Conservation (phyloP, 2,329 filamentous ascomycete genomes). For the Diaporthe eres region DNA sequence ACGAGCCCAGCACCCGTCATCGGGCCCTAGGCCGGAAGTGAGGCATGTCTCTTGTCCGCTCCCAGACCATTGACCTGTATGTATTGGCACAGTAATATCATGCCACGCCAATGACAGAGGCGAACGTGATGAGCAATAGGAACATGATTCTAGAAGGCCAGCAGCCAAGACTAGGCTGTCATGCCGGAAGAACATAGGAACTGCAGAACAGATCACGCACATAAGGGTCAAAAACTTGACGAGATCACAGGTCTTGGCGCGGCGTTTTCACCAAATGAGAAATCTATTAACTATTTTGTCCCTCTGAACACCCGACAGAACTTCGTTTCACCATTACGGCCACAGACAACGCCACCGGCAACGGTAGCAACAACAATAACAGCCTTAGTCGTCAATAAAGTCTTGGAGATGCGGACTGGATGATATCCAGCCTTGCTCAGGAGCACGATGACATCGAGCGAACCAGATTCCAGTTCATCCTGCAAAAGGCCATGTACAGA, state of each 20-base stretch:
- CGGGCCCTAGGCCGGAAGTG: too few species aligned
- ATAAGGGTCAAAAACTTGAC: background rate
- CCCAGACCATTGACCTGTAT: background rate
- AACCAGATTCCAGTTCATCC: background rate
- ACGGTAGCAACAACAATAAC: background rate
- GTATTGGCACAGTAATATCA: background rate
- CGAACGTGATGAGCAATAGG: background rate
- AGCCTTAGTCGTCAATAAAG: background rate
- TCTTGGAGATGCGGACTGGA: background rate
- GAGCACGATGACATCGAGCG: background rate
- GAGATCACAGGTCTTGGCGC: too few species aligned
- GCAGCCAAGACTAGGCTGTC: too few species aligned
- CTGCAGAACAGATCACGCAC: too few species aligned
- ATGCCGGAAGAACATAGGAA: background rate
- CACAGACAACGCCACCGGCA: background rate
- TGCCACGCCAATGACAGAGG: background rate
- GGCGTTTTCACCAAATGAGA: background rate
- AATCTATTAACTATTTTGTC: slow-evolving; percentile 39
- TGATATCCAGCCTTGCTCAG: slow-evolving; percentile 1
- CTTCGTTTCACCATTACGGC: background rate
- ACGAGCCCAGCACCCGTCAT: background rate
- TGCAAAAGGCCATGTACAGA: slow-evolving; percentile 7
- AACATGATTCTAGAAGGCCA: background rate
- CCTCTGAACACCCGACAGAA: slow-evolving; percentile 7
- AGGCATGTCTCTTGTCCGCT: background rate